These are phyloP conservation scores for Rubia peregrina DNA, from an alignment of 305 asterid species.

Conservation along the genomic window DNA sequence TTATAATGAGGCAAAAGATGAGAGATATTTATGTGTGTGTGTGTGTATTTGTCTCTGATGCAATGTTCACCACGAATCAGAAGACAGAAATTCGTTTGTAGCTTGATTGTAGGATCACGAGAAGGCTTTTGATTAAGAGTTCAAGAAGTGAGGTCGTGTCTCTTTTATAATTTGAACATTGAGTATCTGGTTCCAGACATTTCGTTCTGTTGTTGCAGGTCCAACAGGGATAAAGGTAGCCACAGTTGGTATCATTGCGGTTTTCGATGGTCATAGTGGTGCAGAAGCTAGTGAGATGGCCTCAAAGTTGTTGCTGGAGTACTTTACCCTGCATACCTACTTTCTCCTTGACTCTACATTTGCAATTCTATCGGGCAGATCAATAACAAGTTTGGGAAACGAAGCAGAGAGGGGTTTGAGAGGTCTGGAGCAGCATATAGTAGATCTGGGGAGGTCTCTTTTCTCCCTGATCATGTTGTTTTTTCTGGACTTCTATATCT, in stretches of 20 bases:
- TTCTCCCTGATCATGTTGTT: neutral
- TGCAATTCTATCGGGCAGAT: conserved; percentile 49
- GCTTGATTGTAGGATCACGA: neutral
- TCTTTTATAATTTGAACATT: neutral
- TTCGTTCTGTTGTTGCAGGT: conserved; percentile 34
- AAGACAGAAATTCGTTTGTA: neutral
- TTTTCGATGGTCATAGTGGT: conserved; percentile 97
- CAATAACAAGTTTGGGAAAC: conserved; percentile 48
- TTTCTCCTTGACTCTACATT: conserved; percentile 83
- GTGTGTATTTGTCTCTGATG: neutral
- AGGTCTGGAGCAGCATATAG: conserved; percentile 32
- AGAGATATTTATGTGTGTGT: neutral
- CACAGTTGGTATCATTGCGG: conserved; percentile 73
- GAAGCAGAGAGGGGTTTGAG: conserved; percentile 42
- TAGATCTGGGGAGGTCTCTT: conserved; percentile 69
- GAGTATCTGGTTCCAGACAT: neutral
- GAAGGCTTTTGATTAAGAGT: neutral
- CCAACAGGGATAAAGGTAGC: conserved; percentile 61
- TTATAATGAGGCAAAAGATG: neutral
- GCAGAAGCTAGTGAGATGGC: conserved; percentile 96
- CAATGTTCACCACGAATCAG: neutral
- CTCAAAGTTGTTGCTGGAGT: conserved; percentile 64
- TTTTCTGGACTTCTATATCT: neutral
- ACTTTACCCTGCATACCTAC: conserved; percentile 77
- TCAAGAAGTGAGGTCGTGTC: neutral